Evolutionary conservation across 805 yeast genomes (phyloP).

Genomic region (Lachancea kluyveri): DNA sequence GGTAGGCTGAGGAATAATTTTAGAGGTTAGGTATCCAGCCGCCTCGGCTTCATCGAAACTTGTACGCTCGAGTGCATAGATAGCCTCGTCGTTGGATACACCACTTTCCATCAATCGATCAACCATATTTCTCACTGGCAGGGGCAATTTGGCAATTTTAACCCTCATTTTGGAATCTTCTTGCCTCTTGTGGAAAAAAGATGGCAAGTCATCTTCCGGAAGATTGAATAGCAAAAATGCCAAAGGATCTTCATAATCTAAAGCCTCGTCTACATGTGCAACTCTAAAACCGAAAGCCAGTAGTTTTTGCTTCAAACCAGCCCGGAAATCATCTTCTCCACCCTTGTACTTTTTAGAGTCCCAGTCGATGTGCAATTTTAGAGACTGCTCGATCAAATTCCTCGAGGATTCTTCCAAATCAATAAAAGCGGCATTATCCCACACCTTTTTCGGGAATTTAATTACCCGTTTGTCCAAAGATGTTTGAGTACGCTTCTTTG

Average conservation of each 20-base stretch:
- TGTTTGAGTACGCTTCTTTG: conserved; percentile 11
- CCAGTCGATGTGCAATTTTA: conserved; percentile 57
- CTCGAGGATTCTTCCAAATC: conserved; percentile 63
- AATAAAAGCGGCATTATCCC: conserved; percentile 66
- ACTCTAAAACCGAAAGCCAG: conserved; percentile 57
- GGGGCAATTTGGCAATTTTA: conserved; percentile 34
- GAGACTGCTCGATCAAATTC: conserved; percentile 52
- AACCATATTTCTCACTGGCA: conserved; percentile 47
- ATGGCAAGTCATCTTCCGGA: conserved; percentile 92
- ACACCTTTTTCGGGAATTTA: conserved; percentile 44
- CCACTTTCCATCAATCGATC: conserved; percentile 62
- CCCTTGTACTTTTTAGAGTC: conserved; percentile 12
- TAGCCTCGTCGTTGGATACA: conserved; percentile 57
- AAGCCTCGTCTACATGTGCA: conserved; percentile 66
- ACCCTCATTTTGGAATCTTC: conserved; percentile 54
- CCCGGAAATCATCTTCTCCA: conserved; percentile 12
- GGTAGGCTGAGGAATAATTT: conserved; percentile 16
- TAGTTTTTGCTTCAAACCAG: conserved; percentile 30
- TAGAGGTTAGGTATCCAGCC: conserved; percentile 43
- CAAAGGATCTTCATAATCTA: conserved; percentile 45
- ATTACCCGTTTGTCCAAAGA: conserved; percentile 11
- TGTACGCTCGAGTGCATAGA: conserved; percentile 38
- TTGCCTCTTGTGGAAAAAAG: conserved; percentile 48
- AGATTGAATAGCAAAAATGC: conserved; percentile 67
- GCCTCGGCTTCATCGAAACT: conserved; percentile 44